Conservation (phyloP, 1,139 yeast genomes). For the Hansenula lynferdii region DNA sequence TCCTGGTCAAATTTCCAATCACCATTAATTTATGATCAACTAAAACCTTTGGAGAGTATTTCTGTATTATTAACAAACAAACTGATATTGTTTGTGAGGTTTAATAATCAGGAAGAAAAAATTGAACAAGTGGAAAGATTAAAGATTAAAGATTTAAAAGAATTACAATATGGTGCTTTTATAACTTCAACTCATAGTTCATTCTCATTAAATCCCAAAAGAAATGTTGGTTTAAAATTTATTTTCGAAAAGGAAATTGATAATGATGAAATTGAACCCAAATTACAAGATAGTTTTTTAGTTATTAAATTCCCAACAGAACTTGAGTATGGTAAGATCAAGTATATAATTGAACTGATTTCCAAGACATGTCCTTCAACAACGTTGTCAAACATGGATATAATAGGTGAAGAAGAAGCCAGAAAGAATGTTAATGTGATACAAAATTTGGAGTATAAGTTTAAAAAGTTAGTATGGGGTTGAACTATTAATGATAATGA, state of each 20-base stretch:
- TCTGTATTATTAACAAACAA: conserved; percentile 19
- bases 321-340: conserved; percentile 22
- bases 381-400: conserved; percentile 23
- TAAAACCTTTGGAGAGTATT: conserved; percentile 14
- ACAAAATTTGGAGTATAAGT: conserved; percentile 27
- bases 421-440: conserved; percentile 27
- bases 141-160: conserved; percentile 16
- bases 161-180: conserved; percentile 26
- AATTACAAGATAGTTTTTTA: conserved; percentile 7
- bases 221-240: conserved; percentile 28
- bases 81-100: conserved; percentile 23
- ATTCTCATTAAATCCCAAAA: conserved; percentile 24
- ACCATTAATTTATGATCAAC: conserved; percentile 13
- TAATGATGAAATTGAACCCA: not conserved
- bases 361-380: conserved; percentile 25
- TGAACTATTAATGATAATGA: not conserved
- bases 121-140: conserved; percentile 16
- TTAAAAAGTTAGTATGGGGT: conserved; percentile 34
- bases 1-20: conserved; percentile 20
- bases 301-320: conserved; percentile 24
- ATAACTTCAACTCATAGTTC: conserved; percentile 23
- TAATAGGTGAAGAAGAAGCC: conserved; percentile 30
- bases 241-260: conserved; percentile 8
- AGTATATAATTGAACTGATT: conserved; percentile 23
- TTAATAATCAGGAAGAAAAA: conserved; percentile 15